Base-by-base conservation (phyloP, 192 early-diverging fungal genomes). In the Chytriomyces confervae region DNA sequence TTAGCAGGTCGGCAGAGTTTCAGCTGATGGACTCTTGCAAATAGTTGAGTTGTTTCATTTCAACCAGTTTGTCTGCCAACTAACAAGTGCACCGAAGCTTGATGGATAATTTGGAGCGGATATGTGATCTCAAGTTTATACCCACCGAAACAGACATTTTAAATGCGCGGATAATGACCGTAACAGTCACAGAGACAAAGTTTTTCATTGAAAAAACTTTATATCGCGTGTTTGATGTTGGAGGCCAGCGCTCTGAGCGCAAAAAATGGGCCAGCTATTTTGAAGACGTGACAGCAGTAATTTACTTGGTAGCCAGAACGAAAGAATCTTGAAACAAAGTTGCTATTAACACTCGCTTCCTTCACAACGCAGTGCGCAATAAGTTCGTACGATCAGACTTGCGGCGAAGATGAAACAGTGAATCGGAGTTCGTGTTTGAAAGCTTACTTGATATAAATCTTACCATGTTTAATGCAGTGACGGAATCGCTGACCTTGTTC, bases 111-210 rank as follows among this genome's bases (percentile, higher is more conserved):
- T 62, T 90, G 20, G 84, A 75, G 11, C 86, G 91, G n/a, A 69
- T 91, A 18, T 74, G 80, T 5, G 45, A 79, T 5, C 57, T 61
- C 49, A 79, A 84, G 23, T 93, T 90, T 76, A 62, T 75, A 10
- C 92, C 92, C 5, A 86, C 86, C 27, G 87, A 91, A 62, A 78
- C 86, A 18, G 92, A 93, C 79, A 93, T 93, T 46, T 78, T 93
- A 23, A 80, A 82, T 62, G 83, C 89, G 16, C 85, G 92, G 66
- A 85, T 91, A 29, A 87, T 87, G 80, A 93, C 92, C 18, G 67
- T 88, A 24, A 85, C 88, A 24, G 89, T 93, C 9, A 86, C 91
- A 0, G 92, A 93, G 72, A 90, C 85, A 18, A 76, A 80, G 53
- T 89, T 93, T 51, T 74, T 89, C 29, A 86, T 91, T 60, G 84